Percentiles rank a stretch among this genome's conserved stretches.
These are phyloP conservation scores for Fusarium dlaminii DNA, from an alignment of 2,329 filamentous ascomycete species.

Conservation along the genomic window DNA sequence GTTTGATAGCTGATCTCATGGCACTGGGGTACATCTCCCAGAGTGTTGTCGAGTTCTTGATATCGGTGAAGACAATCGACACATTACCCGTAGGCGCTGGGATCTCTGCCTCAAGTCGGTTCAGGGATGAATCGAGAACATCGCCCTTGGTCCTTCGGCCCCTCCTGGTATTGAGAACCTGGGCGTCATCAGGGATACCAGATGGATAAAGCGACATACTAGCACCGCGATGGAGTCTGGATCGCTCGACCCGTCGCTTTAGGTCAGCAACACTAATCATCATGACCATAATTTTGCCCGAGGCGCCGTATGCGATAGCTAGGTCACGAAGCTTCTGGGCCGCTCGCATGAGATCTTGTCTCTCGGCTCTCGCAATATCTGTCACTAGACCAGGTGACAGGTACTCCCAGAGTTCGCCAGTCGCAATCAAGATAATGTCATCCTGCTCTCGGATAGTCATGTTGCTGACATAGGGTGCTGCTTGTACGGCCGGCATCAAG, in stretches of 20 bases:
- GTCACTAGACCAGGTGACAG: slow-evolving; percentile 89
- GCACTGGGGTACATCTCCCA: slow-evolving; percentile 96
- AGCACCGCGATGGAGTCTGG: slow-evolving; percentile 76
- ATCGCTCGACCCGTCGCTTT: slow-evolving; percentile 81
- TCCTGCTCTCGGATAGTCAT: slow-evolving; percentile 85
- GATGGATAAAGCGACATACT: slow-evolving; percentile 88
- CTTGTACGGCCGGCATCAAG: slow-evolving; percentile 91
- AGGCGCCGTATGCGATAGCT: slow-evolving; percentile 94
- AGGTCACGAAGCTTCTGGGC: slow-evolving; percentile 94
- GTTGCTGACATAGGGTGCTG: slow-evolving; percentile 84
- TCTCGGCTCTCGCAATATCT: slow-evolving; percentile 87
- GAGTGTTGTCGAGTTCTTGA: slow-evolving; percentile 95
- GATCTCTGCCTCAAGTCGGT: slow-evolving; percentile 88
- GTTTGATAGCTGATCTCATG: slow-evolving; percentile 96
- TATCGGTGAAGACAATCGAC: slow-evolving; percentile 96
- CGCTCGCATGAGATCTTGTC: slow-evolving; percentile 90
- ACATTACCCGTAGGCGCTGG: slow-evolving; percentile 91
- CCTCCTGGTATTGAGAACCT: slow-evolving; percentile 71
- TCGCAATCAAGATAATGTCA: slow-evolving; percentile 92
- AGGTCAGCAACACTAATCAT: slow-evolving; percentile 93
- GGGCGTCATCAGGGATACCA: slow-evolving; percentile 74
- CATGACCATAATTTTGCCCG: slow-evolving; percentile 98
- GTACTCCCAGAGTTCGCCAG: slow-evolving; percentile 94
- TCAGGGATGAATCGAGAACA: slow-evolving; percentile 85
- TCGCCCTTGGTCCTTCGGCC: slow-evolving; percentile 70